These are phyloP conservation scores for Adansonia gregorii DNA, from an alignment of 441 rosid species.

Conservation along the genomic window DNA sequence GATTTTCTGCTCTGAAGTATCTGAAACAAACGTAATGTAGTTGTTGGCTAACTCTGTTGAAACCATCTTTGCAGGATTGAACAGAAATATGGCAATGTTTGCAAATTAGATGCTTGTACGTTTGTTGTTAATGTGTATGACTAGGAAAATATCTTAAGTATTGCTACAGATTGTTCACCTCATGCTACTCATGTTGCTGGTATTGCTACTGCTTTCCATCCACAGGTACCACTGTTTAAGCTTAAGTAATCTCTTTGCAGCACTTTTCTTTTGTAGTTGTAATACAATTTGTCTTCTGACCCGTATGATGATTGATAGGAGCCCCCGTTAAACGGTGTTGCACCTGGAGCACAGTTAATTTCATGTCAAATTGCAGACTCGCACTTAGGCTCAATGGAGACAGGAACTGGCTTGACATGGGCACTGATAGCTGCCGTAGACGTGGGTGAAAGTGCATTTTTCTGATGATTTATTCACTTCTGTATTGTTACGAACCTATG, in stretches of 20 bases:
- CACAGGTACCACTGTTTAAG: conserved; percentile 63
- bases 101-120: conserved; percentile 93
- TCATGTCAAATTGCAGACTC: conserved; percentile 96
- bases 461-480: background rate
- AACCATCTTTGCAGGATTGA: conserved; percentile 61
- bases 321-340: conserved; percentile 71
- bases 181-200: conserved; percentile 99
- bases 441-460: conserved; percentile 18
- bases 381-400: conserved; percentile 94
- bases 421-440: conserved; percentile 91
- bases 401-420: conserved; percentile 92
- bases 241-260: no score
- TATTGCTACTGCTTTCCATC: conserved; percentile 89
- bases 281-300: no score
- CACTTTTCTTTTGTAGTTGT: no score
- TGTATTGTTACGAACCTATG: background rate
- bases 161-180: conserved; percentile 87
- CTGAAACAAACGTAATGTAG: background rate
- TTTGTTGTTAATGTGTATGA: conserved; percentile 76
- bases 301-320: no score
- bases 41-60: conserved; percentile 26
- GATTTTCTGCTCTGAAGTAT: background rate
- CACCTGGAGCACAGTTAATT: conserved; percentile 95
- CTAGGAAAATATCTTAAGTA: conserved; percentile 82
- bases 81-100: conserved; percentile 79